phyloP scores from a whole-genome alignment of 129 eudicot genomes.

The Helichrysum umbraculigerum region DNA sequence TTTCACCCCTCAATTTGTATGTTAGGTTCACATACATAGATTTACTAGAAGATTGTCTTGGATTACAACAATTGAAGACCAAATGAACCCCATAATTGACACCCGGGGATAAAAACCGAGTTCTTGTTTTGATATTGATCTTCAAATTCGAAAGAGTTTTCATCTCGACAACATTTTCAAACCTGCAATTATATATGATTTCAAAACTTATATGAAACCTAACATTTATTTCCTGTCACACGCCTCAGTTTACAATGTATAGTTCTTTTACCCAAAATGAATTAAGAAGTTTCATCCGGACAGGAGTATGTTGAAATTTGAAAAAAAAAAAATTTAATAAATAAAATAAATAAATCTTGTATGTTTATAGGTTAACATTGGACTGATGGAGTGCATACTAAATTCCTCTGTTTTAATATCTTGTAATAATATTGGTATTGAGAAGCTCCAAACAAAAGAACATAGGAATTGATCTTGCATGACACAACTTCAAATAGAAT shows the following conservation, averaged over 20 bases:
- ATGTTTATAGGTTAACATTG: too few relatives aligned
- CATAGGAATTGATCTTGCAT: too few relatives aligned
- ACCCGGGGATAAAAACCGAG: constrained; percentile 8
- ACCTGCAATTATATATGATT: constrained; percentile 14
- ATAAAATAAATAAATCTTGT: too few relatives aligned
- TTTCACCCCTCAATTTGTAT: constrained; percentile 5
- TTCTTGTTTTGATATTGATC: constrained; percentile 12
- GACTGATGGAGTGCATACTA: too few relatives aligned
- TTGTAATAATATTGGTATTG: too few relatives aligned
- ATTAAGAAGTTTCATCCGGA: too few relatives aligned
- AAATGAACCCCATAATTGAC: background rate
- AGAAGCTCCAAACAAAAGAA: too few relatives aligned
- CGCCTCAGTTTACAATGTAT: background rate
- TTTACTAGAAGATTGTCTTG: background rate
- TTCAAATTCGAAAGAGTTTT: background rate
- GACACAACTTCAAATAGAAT: too few relatives aligned
- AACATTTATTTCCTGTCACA: background rate
- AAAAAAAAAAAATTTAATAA: too few relatives aligned
- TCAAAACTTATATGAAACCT: background rate
- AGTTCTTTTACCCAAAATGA: too few relatives aligned
- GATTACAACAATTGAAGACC: constrained; percentile 17
- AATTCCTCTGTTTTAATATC: too few relatives aligned
- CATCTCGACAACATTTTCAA: constrained; percentile 19
- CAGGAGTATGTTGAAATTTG: too few relatives aligned
- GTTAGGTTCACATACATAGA: constrained; percentile 20